Conservation (phyloP, 441 rosid genomes). For the Pelargonium australe region DNA sequence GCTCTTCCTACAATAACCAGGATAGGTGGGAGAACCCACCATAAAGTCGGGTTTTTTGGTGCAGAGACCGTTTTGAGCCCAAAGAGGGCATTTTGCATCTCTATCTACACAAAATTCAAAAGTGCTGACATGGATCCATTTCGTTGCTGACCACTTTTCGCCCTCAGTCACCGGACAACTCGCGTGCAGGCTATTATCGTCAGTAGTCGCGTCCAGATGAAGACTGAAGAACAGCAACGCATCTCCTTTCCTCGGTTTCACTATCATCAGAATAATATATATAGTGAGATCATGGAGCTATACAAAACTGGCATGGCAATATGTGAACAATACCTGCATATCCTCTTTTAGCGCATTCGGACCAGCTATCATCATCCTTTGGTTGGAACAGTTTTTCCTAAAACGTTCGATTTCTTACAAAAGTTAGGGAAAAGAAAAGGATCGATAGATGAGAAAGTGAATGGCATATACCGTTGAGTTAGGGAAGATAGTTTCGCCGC, state of each 20-base stretch:
- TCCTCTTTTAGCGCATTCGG: conserved; percentile 80
- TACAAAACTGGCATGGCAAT: neutral
- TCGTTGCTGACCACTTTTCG: conserved; percentile 98
- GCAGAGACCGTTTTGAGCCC: too few species aligned
- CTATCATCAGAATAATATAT: conserved; percentile 31
- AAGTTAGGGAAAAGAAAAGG: neutral
- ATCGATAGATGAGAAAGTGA: neutral
- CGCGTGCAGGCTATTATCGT: conserved; percentile 60
- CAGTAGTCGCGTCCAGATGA: conserved; percentile 62
- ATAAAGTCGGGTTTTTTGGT: too few species aligned
- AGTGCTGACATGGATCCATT: conserved; percentile 84
- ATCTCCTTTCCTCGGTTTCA: conserved; percentile 78
- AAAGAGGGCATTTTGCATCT: too few species aligned
- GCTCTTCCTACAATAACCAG: too few species aligned
- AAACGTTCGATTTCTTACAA: neutral
- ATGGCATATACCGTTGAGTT: conserved; percentile 28
- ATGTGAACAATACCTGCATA: conserved; percentile 55
- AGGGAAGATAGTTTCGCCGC: conserved; percentile 95
- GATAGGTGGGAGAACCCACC: too few species aligned
- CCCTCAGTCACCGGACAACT: conserved; percentile 90
- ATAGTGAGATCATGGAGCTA: neutral
- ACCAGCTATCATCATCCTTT: conserved; percentile 57
- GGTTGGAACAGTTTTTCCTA: conserved; percentile 44
- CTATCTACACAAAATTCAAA: conserved; percentile 10
- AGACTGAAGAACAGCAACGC: conserved; percentile 90